Base-by-base conservation (phyloP, 345 rosid genomes). In the Salix dunnii region DNA sequence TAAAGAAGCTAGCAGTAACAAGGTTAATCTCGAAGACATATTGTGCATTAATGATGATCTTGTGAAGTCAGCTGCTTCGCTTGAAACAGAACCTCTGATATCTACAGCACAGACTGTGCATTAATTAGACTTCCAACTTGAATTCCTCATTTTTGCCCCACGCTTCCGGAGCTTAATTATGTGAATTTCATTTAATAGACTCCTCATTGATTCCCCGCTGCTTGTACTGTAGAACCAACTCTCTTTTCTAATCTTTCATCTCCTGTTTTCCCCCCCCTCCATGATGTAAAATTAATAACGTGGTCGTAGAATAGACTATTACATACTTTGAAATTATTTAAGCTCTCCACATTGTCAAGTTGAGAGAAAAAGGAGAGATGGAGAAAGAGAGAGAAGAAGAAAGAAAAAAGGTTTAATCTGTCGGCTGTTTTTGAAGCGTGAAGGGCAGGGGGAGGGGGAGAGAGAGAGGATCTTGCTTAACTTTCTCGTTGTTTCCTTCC, bases 81-180 rank as follows among this genome's bases (percentile, higher is more conserved):
- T 75, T 61, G 93, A 90, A 80, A 83, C 86, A 23, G 81, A 81
- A 51, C 89, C 91, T 70, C 88, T 90, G 64, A 70, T 88, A 60
- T 64, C 86, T 63, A 67, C 81, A 7, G 66, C 53, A 58, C 60
- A 31, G 27, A 67, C 72, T 76, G 77, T 81, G 67, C 81, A 71
- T 75, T 80, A 38, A 80, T 31, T 79, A 53, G 55, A 78, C 68
- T 31, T 68, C 17, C 18, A 28, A 8, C 65, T 73, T 2, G n/a
- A 18, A 40, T 40, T n/a, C 70, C 76, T 20, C 74, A 74, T 82
- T 79, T 85, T 82, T 74, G 78, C 72, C 76, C 74, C 67, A 64
- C 68, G 40, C 42, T 74, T n/a, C 77, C 62, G 77, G 76, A 71
- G 73, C 72, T 79, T 66, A n/a, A n/a, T n/a, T n/a, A 53, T 72